Conservation (phyloP, 2,329 filamentous ascomycete genomes). For the Pseudogymnoascus sp. region DNA sequence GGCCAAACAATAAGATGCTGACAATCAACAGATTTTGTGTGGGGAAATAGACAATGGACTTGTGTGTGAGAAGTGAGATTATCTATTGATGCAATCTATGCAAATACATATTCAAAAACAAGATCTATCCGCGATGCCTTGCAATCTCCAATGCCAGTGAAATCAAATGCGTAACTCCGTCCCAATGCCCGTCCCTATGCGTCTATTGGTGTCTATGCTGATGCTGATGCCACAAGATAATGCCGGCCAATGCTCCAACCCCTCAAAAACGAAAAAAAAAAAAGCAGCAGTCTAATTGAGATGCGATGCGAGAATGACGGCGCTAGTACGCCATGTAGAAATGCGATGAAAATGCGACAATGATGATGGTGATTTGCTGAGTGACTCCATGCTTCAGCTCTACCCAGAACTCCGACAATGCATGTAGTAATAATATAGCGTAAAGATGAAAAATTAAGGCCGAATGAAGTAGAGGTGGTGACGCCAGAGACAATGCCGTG, state of each 20-base stretch:
- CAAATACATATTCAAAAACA: not conserved
- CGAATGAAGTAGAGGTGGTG: not conserved
- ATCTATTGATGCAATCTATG: slow-evolving; percentile 10
- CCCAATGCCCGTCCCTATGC: not conserved
- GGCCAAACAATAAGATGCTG: not conserved
- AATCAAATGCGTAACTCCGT: slow-evolving; percentile 1
- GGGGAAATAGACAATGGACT: not conserved
- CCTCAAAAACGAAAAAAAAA: not conserved
- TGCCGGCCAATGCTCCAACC: not conserved
- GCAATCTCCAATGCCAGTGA: not conserved
- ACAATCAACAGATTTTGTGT: slow-evolving; percentile 1
- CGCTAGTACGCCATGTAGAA: not conserved
- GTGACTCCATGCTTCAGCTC: not conserved
- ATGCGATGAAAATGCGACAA: not conserved
- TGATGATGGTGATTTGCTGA: not conserved
- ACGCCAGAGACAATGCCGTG: not conserved
- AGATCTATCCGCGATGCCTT: not conserved
- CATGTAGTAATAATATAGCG: not conserved
- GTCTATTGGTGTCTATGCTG: not conserved
- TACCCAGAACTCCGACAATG: not conserved
- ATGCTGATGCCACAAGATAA: not conserved
- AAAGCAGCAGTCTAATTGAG: not conserved
- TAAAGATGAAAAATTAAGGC: not conserved
- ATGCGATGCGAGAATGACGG: not conserved
- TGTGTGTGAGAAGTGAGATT: slow-evolving; percentile 1